phyloP scores from a whole-genome alignment of 257 asterid species.

The Solanum bulbocastanum region DNA sequence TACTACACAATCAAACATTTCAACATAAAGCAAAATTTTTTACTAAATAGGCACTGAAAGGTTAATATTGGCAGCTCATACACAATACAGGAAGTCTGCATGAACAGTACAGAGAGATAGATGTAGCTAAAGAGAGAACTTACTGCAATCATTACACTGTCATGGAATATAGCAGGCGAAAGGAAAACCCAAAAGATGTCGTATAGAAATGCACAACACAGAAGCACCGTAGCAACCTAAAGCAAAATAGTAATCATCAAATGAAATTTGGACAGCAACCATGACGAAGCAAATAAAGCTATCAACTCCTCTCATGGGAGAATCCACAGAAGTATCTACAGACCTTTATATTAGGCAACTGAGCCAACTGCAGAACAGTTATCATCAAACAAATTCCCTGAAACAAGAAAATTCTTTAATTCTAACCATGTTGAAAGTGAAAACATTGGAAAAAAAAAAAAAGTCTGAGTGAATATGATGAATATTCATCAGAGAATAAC shows the following conservation, averaged over 20 bases:
- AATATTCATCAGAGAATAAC: neutral
- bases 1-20: neutral
- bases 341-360: conserved; percentile 92
- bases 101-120: conserved; percentile 1
- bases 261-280: neutral
- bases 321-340: neutral
- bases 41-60: neutral
- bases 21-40: neutral
- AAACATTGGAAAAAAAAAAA: neutral
- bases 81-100: neutral
- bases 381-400: conserved; percentile 98
- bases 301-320: neutral
- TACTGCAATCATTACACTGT: conserved; percentile 97
- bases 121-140: conserved; percentile 17
- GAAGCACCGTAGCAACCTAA: conserved; percentile 91
- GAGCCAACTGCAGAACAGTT: conserved; percentile 90
- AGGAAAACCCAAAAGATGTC: conserved; percentile 99
- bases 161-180: conserved; percentile 88
- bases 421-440: neutral
- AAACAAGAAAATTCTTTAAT: conserved; percentile 8
- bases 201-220: conserved; percentile 84
- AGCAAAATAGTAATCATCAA: conserved; percentile 1
- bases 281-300: neutral
- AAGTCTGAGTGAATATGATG: neutral
- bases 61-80: neutral